A percentile compares a stretch with the other conserved stretches of the same genome.
Conservation (phyloP, 345 rosid species). For the Gossypium anomalum region DNA sequence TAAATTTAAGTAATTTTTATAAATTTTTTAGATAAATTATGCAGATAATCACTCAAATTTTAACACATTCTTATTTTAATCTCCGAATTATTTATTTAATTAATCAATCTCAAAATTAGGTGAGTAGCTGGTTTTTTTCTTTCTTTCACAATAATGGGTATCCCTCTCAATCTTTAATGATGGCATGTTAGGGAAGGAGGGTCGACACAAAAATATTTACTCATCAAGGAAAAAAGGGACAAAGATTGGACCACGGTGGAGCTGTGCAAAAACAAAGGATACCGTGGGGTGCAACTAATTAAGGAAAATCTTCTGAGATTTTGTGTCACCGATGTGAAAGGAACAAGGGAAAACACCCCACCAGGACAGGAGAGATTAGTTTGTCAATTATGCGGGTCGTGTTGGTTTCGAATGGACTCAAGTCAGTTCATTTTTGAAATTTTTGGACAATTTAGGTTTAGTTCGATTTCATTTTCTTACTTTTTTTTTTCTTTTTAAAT, state of each 20-base stretch:
- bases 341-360: conserved; percentile 38
- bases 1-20: too few species aligned
- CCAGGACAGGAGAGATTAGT: neutral
- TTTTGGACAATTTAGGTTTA: too few species aligned
- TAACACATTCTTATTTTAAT: too few species aligned
- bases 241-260: conserved; percentile 29
- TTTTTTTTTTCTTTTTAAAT: too few species aligned
- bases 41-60: too few species aligned
- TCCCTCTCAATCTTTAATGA: conserved; percentile 3
- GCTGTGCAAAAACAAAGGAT: conserved; percentile 30
- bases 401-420: too few species aligned
- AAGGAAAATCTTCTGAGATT: conserved; percentile 52
- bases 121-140: neutral
- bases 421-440: too few species aligned
- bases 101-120: too few species aligned
- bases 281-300: conserved; percentile 57
- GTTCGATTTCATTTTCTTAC: too few species aligned
- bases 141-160: neutral
- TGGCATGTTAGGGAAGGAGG: conserved; percentile 15
- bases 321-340: conserved; percentile 37
- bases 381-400: too few species aligned
- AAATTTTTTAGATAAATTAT: too few species aligned
- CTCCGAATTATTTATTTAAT: neutral
- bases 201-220: conserved; percentile 12
- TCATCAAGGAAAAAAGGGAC: neutral